Conservation (phyloP, 495 filamentous ascomycete genomes). For the Tuber microsphaerosporum region DNA sequence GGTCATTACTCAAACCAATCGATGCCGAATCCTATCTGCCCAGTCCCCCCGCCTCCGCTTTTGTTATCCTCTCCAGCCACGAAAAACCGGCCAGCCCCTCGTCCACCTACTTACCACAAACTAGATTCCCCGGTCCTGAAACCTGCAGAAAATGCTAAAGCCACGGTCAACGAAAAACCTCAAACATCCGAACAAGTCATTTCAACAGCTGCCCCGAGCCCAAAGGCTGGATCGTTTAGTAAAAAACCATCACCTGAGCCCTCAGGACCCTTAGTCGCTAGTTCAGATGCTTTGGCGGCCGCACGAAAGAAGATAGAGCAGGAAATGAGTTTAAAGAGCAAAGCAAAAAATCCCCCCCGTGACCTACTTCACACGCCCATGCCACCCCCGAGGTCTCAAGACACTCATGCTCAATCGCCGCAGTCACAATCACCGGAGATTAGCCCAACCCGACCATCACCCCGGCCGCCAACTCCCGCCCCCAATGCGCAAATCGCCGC, state of each 20-base stretch:
- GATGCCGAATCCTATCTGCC: background rate
- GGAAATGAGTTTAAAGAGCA: slow-evolving; percentile 8
- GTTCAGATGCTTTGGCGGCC: slow-evolving; percentile 17
- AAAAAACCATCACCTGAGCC: background rate
- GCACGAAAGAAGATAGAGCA: slow-evolving; percentile 22
- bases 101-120: background rate
- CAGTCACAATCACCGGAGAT: background rate
- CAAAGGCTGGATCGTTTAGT: background rate
- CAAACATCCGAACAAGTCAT: background rate
- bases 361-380: background rate
- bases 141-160: background rate
- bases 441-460: background rate
- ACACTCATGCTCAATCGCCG: background rate
- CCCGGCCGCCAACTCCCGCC: background rate
- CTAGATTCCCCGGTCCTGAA: background rate
- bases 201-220: background rate
- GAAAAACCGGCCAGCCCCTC: background rate
- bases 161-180: background rate
- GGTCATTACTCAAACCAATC: background rate
- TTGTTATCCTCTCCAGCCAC: background rate
- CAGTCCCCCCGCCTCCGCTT: background rate
- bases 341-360: background rate
- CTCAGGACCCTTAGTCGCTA: background rate
- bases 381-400: background rate
- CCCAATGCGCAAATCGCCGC: background rate